Base-by-base conservation (phyloP, 768 basidiomycete genomes). In the Lentinus brumalis region DNA sequence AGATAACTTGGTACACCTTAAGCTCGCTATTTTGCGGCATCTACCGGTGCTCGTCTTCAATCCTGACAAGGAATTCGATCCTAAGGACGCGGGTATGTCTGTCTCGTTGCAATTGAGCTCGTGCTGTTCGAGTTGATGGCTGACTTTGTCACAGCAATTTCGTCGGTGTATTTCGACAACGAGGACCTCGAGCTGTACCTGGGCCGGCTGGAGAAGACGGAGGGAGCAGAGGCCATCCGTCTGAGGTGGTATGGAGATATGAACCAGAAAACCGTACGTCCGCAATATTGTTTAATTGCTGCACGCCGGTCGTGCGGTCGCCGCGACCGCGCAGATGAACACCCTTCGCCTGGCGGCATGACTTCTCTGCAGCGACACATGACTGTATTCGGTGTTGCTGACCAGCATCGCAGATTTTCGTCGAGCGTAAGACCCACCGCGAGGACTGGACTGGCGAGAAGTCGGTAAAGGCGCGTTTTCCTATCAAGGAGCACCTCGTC, bases 401-500 rank as follows among this genome's bases (percentile, higher is more conserved):
- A 5, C 12, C 7, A 35, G 3, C 35, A 11, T 11, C 35, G 7
- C 67, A 92, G 88, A 91, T 94, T 41, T 94, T 91, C 65, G 88
- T 94, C 18, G 91, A 94, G 75, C 89, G 91, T 44, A 94, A 94
- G 75, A 94, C 91, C 0, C 91, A 99, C 72, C 86, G 95, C 56
- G 97, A 99, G 75, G 97, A 99, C 70, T 99, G 97, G 97, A 98
- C 96, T 0, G 97, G 97, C 38, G 96, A 99, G 75, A 98, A 98
- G 75, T 95, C 93, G 10, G 96, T 98, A 71, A 99, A 98, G 75
- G 92, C 95, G 14, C 91, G 96, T 11, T 98, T 98, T 78, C 87
- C 92, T 3, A 88, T 99, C 73, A 95, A 96, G 71, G 96, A 98
- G 71, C 86, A 94, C 62, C 85, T 91, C 49, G 88, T 98, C 66